Base-by-base conservation (phyloP, 805 yeast species). In the Candida hungchunana region DNA sequence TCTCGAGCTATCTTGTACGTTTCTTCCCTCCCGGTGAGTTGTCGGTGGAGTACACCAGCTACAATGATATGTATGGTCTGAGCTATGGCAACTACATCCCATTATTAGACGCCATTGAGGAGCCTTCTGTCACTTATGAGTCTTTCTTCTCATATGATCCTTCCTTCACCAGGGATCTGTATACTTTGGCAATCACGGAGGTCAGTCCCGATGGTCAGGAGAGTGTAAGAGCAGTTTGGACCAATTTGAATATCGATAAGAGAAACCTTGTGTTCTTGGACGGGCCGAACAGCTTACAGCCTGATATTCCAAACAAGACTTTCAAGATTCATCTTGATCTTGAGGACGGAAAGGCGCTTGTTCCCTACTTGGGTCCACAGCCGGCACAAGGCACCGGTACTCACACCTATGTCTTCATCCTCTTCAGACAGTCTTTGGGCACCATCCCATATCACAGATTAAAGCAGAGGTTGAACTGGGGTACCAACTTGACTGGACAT, bases 381-480 rank as follows among this genome's bases (percentile, higher is more conserved):
- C 55, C 56, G 4, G 25, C 31, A n/a, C 18, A 14, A 8, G 44
- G 36, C 3, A 41, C 49, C 1, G 48, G 51, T 1, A 26, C 23
- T 1, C 49, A 50, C 29, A 29, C 32, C 8, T 47, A 43, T 34
- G 47, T 48, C 18, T 45, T 42, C 31, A 27, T 50, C 18, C 31
- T 48, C 23, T 45, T 44, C 26, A 43, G 48, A 36, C 53, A 51
- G 22, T 32, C 47, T 2, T 33, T 25, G 28, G 53, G 51, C 1
- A 32, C 19, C 13, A 25, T 36, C 15, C 48, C 46, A 7, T 36
- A 33, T 14, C 41, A 47, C 24, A 20, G 22, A 5, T 42, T 50
- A 31, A 46, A 31, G 23, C 43, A 26, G 18, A 43, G 52, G 27
- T 47, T 47, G 18, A 45, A 44, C 36, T 50, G 53, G 53, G 55